Evolutionary conservation across 192 early-diverging fungal genomes (phyloP).

Genomic region (Borealophlyctis nickersoniae): DNA sequence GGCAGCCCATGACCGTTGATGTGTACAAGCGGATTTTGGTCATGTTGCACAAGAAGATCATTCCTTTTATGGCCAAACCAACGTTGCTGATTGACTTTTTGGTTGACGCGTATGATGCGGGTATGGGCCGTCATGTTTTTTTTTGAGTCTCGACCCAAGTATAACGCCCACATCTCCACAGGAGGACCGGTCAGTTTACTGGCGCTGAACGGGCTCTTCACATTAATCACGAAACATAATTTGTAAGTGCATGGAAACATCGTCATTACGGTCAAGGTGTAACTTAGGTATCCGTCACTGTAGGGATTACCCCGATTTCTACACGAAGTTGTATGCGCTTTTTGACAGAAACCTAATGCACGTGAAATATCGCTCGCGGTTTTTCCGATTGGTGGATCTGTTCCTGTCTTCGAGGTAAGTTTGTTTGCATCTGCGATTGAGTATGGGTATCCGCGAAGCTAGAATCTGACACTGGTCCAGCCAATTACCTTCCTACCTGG

Average conservation of each 20-base stretch:
- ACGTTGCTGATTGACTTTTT: constrained; percentile 88
- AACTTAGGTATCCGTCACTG: constrained; percentile 3
- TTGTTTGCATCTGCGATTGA: no score
- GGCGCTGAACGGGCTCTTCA: constrained; percentile 93
- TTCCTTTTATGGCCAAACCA: constrained; percentile 81
- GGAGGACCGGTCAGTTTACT: constrained; percentile 87
- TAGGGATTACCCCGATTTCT: constrained; percentile 98
- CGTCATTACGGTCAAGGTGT: constrained; percentile 1
- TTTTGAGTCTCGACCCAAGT: neutral
- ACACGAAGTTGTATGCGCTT: constrained; percentile 86
- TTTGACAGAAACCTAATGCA: constrained; percentile 87
- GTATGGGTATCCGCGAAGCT: neutral
- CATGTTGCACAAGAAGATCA: constrained; percentile 81
- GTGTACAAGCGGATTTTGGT: constrained; percentile 80
- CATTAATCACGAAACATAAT: constrained; percentile 92
- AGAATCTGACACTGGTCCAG: constrained; percentile 37
- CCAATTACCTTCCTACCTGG: constrained; percentile 82
- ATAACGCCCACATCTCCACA: constrained; percentile 10
- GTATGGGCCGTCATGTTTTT: constrained; percentile 29
- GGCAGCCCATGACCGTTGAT: constrained; percentile 63
- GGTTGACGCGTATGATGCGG: constrained; percentile 81
- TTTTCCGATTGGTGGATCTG: constrained; percentile 86
- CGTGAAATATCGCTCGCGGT: constrained; percentile 91
- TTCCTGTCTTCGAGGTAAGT: constrained; percentile 82
- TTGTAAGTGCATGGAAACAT: constrained; percentile 56